A percentile compares a stretch with the other conserved stretches of the same genome.
Conservation (phyloP, 202 grass and related monocot species). For the Miscanthus sacchariflorus region DNA sequence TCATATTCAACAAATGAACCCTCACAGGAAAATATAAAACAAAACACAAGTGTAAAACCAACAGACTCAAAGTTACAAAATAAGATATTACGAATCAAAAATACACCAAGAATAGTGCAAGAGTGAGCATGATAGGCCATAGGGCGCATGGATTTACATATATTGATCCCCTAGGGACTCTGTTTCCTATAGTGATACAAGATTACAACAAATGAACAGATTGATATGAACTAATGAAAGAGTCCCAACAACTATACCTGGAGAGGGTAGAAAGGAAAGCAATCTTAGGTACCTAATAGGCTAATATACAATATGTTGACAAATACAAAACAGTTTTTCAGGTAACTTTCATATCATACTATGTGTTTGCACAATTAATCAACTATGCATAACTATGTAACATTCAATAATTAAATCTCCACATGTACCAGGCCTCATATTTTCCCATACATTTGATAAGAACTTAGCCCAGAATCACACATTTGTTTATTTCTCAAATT, state of each 20-base stretch:
- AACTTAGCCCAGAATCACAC: slow-evolving; percentile 28
- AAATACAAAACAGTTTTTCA: slow-evolving; percentile 11
- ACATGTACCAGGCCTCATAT: background rate
- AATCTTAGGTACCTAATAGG: slow-evolving; percentile 2
- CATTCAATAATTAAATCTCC: background rate
- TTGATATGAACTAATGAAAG: background rate
- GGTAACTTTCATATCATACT: slow-evolving; percentile 29
- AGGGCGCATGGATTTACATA: background rate
- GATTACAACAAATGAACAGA: background rate
- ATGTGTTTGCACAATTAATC: background rate
- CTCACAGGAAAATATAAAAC: slow-evolving; percentile 28
- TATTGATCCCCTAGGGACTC: background rate
- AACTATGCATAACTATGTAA: background rate
- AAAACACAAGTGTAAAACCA: slow-evolving; percentile 19
- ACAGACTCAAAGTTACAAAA: slow-evolving; percentile 18
- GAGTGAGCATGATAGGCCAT: background rate
- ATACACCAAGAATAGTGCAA: slow-evolving; percentile 14
- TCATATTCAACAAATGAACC: background rate
- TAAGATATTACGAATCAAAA: slow-evolving; percentile 14
- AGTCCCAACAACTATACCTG: background rate
- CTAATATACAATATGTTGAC: background rate
- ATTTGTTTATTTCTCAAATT: slow-evolving; percentile 34
- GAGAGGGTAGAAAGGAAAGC: background rate
- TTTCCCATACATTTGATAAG: slow-evolving; percentile 23
- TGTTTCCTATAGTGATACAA: background rate